Evolutionary conservation across 805 yeast species (phyloP).

Genomic region (Lachancea kluyveri): DNA sequence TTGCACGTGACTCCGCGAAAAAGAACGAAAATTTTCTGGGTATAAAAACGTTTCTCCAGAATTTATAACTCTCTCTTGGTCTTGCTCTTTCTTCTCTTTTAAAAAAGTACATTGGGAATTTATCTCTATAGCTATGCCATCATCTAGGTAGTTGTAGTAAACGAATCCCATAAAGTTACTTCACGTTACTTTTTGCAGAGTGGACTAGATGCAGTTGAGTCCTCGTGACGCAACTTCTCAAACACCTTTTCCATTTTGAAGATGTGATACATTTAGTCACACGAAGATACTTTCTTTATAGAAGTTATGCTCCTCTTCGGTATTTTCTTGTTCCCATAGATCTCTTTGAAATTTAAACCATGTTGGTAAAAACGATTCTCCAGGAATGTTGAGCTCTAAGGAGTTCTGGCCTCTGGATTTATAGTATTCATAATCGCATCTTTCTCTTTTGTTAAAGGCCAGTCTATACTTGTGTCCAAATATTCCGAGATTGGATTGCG

Average conservation of each 20-base stretch:
- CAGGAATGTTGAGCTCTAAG: constrained; percentile 44
- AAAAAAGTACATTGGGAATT: constrained; percentile 29
- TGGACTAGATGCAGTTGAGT: constrained; percentile 10
- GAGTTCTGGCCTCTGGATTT: constrained; percentile 35
- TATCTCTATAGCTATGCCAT: constrained; percentile 44
- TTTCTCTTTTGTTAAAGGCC: constrained; percentile 27
- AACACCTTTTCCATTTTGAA: constrained; percentile 28
- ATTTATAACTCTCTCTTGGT: not conserved
- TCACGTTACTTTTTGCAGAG: constrained; percentile 21
- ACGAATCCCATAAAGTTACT: constrained; percentile 46
- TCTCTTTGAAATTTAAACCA: constrained; percentile 69
- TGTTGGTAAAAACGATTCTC: constrained; percentile 55
- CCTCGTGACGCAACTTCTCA: constrained; percentile 3
- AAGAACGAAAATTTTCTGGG: too few relatives aligned
- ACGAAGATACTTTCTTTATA: constrained; percentile 29
- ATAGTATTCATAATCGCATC: constrained; percentile 34
- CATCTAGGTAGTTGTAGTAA: constrained; percentile 40
- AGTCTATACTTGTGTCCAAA: constrained; percentile 28
- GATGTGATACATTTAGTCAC: constrained; percentile 21
- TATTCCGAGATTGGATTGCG: constrained; percentile 25
- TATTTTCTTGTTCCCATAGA: constrained; percentile 52
- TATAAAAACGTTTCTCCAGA: too few relatives aligned
- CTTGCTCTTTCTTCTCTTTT: not conserved
- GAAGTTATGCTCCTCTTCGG: constrained; percentile 28
- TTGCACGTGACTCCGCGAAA: too few relatives aligned